Evolutionary conservation across 2,329 filamentous ascomycete genomes (phyloP).

Genomic region (Biscogniauxia mediterranea): DNA sequence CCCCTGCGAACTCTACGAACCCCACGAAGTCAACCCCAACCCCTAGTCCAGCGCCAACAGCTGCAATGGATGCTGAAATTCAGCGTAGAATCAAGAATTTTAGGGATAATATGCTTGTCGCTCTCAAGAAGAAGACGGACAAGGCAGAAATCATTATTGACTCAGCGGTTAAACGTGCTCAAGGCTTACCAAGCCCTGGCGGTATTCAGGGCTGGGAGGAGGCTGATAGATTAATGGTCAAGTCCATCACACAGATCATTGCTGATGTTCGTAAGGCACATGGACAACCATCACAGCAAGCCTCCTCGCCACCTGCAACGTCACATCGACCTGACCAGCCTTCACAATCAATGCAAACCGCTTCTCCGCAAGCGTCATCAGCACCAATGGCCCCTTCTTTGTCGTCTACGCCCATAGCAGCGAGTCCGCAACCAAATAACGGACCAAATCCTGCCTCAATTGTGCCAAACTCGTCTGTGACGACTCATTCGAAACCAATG

Average conservation of each 20-base stretch:
- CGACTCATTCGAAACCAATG: constrained; percentile 9
- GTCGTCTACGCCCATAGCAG: constrained; percentile 10
- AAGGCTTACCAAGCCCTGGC: constrained; percentile 28
- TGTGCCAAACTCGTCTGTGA: constrained; percentile 4
- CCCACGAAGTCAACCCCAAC: constrained; percentile 24
- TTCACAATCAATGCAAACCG: constrained; percentile 17
- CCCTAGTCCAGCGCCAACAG: constrained; percentile 24
- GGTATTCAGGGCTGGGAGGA: constrained; percentile 31
- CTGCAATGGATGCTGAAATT: constrained; percentile 29
- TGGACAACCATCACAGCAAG: constrained; percentile 17
- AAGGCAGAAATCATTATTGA: constrained; percentile 33
- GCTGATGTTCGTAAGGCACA: constrained; percentile 28
- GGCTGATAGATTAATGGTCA: constrained; percentile 31
- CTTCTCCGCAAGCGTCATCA: constrained; percentile 20
- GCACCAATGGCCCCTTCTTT: constrained; percentile 25
- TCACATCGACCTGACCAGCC: constrained; percentile 9
- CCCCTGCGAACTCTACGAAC: constrained; percentile 7
- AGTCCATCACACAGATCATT: constrained; percentile 32
- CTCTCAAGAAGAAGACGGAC: constrained; percentile 30
- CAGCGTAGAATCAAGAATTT: constrained; percentile 31
- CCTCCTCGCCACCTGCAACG: constrained; percentile 13
- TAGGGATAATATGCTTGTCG: constrained; percentile 30
- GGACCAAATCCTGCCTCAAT: constrained; percentile 4
- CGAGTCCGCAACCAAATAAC: constrained; percentile 10
- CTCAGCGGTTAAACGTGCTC: constrained; percentile 33